Conservation (phyloP, 192 early-diverging fungal genomes). For the Podila epicladia region DNA sequence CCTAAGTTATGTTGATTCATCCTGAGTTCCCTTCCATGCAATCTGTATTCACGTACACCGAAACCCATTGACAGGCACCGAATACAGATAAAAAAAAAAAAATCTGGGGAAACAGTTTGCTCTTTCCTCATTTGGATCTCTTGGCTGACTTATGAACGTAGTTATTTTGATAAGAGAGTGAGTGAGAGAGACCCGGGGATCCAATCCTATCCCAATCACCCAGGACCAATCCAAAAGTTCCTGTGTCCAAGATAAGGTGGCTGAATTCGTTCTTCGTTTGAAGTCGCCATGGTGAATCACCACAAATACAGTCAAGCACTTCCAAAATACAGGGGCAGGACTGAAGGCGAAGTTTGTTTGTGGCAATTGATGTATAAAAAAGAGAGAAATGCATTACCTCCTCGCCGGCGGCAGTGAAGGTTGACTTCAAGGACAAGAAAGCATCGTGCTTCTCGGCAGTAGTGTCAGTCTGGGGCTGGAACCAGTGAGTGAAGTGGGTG, state of each 20-base stretch:
- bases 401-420: conserved; percentile 84
- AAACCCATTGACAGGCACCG: background rate
- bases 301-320: background rate
- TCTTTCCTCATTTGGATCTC: background rate
- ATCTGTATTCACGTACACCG: background rate
- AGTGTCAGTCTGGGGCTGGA: conserved; percentile 98
- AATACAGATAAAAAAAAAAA: background rate
- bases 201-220: background rate
- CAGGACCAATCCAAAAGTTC: background rate
- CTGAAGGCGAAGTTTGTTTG: no score
- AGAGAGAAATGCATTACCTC: conserved; percentile 66
- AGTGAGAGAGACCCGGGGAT: background rate
- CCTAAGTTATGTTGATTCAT: background rate
- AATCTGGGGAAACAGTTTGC: background rate
- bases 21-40: background rate
- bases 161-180: background rate
- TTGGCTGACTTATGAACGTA: background rate
- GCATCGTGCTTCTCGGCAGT: conserved; percentile 99
- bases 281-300: background rate
- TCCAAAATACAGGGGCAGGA: background rate
- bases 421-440: conserved; percentile 91
- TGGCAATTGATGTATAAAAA: background rate
- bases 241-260: background rate
- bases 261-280: no score
- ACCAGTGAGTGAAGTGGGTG: conserved; percentile 99